Evolutionary conservation across 2,329 filamentous ascomycete species (phyloP).

Genomic region (Aplosporella prunicola): DNA sequence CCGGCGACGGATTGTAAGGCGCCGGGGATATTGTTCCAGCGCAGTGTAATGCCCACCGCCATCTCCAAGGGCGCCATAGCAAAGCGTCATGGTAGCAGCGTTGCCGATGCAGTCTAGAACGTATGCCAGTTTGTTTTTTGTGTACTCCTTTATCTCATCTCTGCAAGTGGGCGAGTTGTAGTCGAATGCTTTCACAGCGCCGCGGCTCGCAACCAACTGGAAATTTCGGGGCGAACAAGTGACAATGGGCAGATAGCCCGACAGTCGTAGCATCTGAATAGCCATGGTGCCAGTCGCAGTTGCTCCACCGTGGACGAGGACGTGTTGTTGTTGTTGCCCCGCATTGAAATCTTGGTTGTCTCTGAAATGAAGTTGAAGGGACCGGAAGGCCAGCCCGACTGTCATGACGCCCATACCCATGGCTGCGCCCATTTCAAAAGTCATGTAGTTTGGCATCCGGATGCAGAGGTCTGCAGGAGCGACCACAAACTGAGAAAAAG

Average conservation of each 20-base stretch:
- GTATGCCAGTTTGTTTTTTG: slow-evolving; percentile 27
- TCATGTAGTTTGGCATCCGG: neutral
- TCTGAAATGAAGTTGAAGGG: neutral
- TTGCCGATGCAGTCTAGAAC: slow-evolving; percentile 38
- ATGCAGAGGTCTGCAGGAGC: neutral
- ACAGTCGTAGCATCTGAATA: neutral
- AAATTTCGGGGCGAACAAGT: slow-evolving; percentile 30
- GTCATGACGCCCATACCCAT: slow-evolving; percentile 4
- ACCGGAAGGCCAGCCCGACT: slow-evolving; percentile 4
- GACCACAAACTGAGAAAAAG: neutral
- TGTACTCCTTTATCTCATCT: slow-evolving; percentile 27
- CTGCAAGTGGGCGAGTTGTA: slow-evolving; percentile 22
- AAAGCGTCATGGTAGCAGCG: slow-evolving; percentile 25
- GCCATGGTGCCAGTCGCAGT: neutral
- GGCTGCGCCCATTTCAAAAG: neutral
- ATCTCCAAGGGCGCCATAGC: slow-evolving; percentile 30
- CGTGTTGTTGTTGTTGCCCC: slow-evolving; percentile 6
- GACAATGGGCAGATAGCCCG: slow-evolving; percentile 21
- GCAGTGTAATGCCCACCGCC: slow-evolving; percentile 32
- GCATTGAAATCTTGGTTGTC: neutral
- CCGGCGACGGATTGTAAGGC: too few relatives aligned
- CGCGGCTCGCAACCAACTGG: neutral
- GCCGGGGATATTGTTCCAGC: too few relatives aligned
- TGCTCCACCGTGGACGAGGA: slow-evolving; percentile 30
- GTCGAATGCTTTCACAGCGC: neutral